phyloP scores from a whole-genome alignment of 805 yeast species.

The Komagataella mondaviorum region DNA sequence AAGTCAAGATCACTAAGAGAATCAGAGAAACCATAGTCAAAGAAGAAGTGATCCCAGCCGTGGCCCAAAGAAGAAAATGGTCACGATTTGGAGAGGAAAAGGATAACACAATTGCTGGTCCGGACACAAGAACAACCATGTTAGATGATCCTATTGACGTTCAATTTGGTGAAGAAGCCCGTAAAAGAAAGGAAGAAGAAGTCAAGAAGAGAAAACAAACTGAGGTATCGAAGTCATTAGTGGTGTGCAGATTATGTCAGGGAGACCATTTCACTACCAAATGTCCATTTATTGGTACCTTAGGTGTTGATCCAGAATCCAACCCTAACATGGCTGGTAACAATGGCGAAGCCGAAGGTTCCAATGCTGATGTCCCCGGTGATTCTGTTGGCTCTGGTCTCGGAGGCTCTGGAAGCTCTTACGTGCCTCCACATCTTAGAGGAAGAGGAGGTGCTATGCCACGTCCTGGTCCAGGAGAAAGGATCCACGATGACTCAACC shows the following conservation, averaged over 20 bases:
- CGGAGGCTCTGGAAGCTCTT: conserved; percentile 20
- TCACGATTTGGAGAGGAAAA: conserved; percentile 74
- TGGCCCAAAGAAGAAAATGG: conserved; percentile 88
- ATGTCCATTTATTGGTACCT: conserved; percentile 91
- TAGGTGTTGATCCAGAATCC: conserved; percentile 35
- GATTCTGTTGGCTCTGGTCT: conserved; percentile 10
- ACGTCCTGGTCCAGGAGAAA: conserved; percentile 32
- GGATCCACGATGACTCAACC: conserved; percentile 57
- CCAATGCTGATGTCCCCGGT: conserved; percentile 9
- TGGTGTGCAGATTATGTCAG: conserved; percentile 78
- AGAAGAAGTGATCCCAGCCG: conserved; percentile 71
- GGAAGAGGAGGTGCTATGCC: conserved; percentile 21
- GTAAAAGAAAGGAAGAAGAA: conserved; percentile 19
- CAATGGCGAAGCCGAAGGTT: conserved; percentile 10
- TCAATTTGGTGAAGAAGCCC: conserved; percentile 44
- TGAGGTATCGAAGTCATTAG: conserved; percentile 17
- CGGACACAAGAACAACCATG: conserved; percentile 79
- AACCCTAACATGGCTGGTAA: conserved; percentile 3
- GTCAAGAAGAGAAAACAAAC: conserved; percentile 19
- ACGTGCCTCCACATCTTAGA: conserved; percentile 54
- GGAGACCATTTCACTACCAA: conserved; percentile 88
- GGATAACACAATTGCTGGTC: conserved; percentile 60
- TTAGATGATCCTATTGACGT: conserved; percentile 78
- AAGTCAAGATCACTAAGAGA: conserved; percentile 77
- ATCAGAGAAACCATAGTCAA: conserved; percentile 64